Base-by-base conservation (phyloP, 2,329 filamentous ascomycete genomes). In the Pestalotiopsis sp. region DNA sequence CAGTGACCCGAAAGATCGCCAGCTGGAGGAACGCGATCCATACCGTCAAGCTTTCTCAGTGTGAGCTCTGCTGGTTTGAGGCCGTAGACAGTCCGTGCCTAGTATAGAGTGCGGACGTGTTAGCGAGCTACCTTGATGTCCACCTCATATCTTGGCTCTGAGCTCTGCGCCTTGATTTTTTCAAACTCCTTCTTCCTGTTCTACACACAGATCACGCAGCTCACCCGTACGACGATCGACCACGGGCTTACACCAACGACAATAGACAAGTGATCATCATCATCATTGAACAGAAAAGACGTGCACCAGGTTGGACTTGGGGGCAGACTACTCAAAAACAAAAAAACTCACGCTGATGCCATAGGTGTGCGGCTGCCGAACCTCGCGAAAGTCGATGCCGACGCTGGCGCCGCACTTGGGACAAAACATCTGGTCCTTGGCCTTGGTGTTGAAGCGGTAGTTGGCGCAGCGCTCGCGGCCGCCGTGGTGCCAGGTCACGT, bases 381-480 rank as follows among this genome's bases (percentile, higher is more conserved):
- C 65, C 25, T 78, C 75, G n/a, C 72, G 69, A 70, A 84, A 85
- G 71, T 86, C 84, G 68, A 86, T 84, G 1, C 81, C 83, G 20
- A 86, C 76, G 70, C 83, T 85, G 36, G 80, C 76, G 14, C 84
- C 83, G 73, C 84, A 86, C 69, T 80, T 79, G 38, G 79, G 79
- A 69, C 84, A 86, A 72, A 85, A 86, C 77, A 86, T 79, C 72
- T 85, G 84, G 69, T 84, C 83, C 69, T 82, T 83, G 58, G 75
- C 68, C 74, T 84, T 83, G 59, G 81, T 82, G 77, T 85, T 85
- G 81, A 86, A 86, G 67, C 75, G 78, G 75, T 84, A 84, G 31
- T 71, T 71, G 45, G 74, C 72, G 72, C 79, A 80, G 52, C 77
- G 76, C 64, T 74, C 72, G 60, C 76, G 79, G n/a, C 80, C 78